Percentiles rank a stretch among this genome's conserved stretches.
Evolutionary conservation across 176 grass and related monocot genomes (phyloP).

Genomic region (Pontederia paniculata): DNA sequence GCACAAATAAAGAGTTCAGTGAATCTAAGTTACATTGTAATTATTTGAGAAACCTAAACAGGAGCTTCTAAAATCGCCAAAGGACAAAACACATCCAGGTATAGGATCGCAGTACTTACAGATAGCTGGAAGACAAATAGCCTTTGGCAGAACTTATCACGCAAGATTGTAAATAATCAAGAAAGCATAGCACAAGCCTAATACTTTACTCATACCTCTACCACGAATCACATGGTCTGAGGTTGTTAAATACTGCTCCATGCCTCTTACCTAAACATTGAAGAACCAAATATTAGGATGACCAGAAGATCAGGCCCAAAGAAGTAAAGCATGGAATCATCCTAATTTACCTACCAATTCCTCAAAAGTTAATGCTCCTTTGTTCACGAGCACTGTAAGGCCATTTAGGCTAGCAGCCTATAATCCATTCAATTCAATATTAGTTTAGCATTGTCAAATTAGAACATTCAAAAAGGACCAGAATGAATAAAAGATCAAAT

Average conservation of each 20-base stretch:
- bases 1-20: no score
- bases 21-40: no score
- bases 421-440: conserved; percentile 18
- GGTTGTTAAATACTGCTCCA: conserved; percentile 89
- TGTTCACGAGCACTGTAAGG: conserved; percentile 54
- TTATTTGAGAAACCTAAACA: no score
- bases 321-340: not conserved
- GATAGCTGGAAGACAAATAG: no score
- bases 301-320: not conserved
- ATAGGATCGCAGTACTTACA: no score
- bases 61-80: no score
- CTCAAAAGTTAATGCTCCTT: conserved; percentile 48
- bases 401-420: conserved; percentile 47
- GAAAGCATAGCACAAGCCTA: not conserved
- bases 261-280: conserved; percentile 53
- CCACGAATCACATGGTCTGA: conserved; percentile 60
- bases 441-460: no score
- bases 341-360: conserved; percentile 42
- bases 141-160: not conserved
- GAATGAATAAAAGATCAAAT: no score
- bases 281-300: not conserved
- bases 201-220: conserved; percentile 36
- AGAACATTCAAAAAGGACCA: no score
- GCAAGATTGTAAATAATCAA: not conserved
- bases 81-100: no score